Percentiles rank a stretch among this genome's conserved stretches.
These are phyloP conservation scores for Nannochloris sp. DNA, from an alignment of 139 green algal genomes.

Conservation along the genomic window DNA sequence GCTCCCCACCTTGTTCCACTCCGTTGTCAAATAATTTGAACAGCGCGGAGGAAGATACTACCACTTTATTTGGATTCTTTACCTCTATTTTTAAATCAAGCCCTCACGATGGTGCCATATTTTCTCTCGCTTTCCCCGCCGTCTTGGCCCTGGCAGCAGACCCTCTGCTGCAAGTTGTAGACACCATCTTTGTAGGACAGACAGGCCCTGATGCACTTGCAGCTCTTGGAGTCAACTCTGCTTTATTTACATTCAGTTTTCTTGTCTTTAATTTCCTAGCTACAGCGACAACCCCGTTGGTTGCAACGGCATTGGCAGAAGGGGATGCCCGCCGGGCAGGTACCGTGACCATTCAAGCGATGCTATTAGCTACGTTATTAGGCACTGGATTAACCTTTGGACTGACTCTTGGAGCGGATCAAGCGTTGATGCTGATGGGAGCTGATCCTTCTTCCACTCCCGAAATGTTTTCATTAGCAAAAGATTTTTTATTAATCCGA, in stretches of 20 bases:
- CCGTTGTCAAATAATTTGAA: too few relatives aligned
- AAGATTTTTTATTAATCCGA: slow-evolving; percentile 40
- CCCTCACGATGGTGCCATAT: slow-evolving; percentile 43
- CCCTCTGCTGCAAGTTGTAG: slow-evolving; percentile 52
- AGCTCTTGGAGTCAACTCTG: slow-evolving; percentile 60
- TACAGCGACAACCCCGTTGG: slow-evolving; percentile 61
- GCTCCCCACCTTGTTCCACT: too few relatives aligned
- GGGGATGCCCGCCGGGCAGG: slow-evolving; percentile 24
- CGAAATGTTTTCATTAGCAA: slow-evolving; percentile 26
- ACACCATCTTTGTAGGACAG: slow-evolving; percentile 56
- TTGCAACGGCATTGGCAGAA: slow-evolving; percentile 40
- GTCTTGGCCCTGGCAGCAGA: slow-evolving; percentile 58
- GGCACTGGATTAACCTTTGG: slow-evolving; percentile 25
- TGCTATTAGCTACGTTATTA: slow-evolving; percentile 29
- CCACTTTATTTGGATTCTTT: neutral
- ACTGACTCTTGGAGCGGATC: slow-evolving; percentile 17
- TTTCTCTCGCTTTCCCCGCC: slow-evolving; percentile 42
- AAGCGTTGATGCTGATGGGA: slow-evolving; percentile 47
- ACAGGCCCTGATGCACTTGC: slow-evolving; percentile 47
- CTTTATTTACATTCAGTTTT: slow-evolving; percentile 62
- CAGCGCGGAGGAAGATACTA: too few relatives aligned
- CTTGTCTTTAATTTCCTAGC: slow-evolving; percentile 75
- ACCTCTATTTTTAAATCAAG: neutral
- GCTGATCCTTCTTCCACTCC: slow-evolving; percentile 20
- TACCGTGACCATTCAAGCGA: slow-evolving; percentile 25